Percentiles rank a stretch among this genome's conserved stretches.
These are phyloP conservation scores for Candida sithepensis DNA, from an alignment of 805 yeast genomes.

Conservation along the genomic window DNA sequence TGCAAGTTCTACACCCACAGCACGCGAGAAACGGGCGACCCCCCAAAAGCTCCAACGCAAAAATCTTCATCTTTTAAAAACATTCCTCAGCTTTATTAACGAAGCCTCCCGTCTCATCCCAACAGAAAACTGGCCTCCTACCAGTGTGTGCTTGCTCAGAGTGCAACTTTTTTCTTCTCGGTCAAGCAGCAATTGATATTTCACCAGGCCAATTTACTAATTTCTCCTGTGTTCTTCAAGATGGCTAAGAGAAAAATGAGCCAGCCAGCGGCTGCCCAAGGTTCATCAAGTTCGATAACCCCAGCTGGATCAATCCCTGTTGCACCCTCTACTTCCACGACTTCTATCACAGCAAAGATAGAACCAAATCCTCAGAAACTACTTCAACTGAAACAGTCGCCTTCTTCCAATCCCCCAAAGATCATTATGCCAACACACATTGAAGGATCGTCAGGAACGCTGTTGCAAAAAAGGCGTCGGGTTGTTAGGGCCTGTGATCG, in stretches of 20 bases:
- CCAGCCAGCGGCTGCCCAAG: background rate
- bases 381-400: constrained; percentile 9
- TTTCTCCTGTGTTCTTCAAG: background rate
- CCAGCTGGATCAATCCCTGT: background rate
- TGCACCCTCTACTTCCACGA: background rate
- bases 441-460: constrained; percentile 11
- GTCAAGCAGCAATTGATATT: background rate
- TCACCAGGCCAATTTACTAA: background rate
- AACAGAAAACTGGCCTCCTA: too few species aligned
- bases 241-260: constrained; percentile 1
- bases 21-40: too few species aligned
- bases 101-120: too few species aligned
- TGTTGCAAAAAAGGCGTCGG: constrained; percentile 32
- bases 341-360: background rate
- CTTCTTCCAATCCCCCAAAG: constrained; percentile 21
- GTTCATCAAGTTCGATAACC: background rate
- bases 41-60: background rate
- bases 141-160: background rate
- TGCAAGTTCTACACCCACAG: too few species aligned
- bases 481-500: constrained; percentile 50
- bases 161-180: background rate
- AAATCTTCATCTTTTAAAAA: background rate
- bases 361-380: background rate
- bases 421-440: constrained; percentile 25
- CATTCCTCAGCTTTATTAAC: too few species aligned